Conservation (phyloP, 805 yeast genomes). For the Zygosaccharomyces siamensis region DNA sequence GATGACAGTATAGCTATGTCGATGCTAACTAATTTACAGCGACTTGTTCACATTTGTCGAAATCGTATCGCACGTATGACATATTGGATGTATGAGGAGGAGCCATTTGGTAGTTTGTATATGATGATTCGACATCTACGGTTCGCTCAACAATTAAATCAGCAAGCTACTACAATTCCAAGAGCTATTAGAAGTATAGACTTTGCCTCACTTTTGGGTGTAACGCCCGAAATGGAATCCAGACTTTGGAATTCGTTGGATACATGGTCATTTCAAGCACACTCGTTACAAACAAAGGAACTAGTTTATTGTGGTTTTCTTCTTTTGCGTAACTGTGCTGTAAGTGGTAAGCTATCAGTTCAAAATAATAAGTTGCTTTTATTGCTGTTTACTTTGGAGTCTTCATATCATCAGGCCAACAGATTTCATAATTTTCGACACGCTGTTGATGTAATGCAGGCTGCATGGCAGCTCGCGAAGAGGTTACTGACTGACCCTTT, state of each 20-base stretch:
- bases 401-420: slow-evolving; percentile 76
- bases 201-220: slow-evolving; percentile 13
- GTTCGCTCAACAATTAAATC: neutral
- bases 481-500: slow-evolving; percentile 26
- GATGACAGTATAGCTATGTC: slow-evolving; percentile 1
- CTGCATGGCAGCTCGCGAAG: slow-evolving; percentile 58
- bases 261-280: slow-evolving; percentile 33
- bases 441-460: slow-evolving; percentile 93
- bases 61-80: slow-evolving; percentile 26
- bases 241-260: slow-evolving; percentile 15
- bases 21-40: slow-evolving; percentile 3
- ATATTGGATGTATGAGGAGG: slow-evolving; percentile 31
- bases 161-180: slow-evolving; percentile 14
- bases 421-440: slow-evolving; percentile 95
- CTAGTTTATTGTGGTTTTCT: slow-evolving; percentile 28
- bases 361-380: slow-evolving; percentile 48
- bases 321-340: slow-evolving; percentile 22
- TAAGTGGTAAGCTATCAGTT: slow-evolving; percentile 13
- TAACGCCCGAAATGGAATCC: slow-evolving; percentile 4
- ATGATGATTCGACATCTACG: slow-evolving; percentile 28
- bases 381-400: slow-evolving; percentile 63
- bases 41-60: slow-evolving; percentile 7
- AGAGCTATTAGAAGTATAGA: slow-evolving; percentile 19
- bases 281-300: slow-evolving; percentile 23
- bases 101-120: slow-evolving; percentile 15